Percentiles rank a stretch among this genome's conserved stretches.
Conservation (phyloP, 2,329 filamentous ascomycete genomes). For the Exophiala oligosperma region DNA sequence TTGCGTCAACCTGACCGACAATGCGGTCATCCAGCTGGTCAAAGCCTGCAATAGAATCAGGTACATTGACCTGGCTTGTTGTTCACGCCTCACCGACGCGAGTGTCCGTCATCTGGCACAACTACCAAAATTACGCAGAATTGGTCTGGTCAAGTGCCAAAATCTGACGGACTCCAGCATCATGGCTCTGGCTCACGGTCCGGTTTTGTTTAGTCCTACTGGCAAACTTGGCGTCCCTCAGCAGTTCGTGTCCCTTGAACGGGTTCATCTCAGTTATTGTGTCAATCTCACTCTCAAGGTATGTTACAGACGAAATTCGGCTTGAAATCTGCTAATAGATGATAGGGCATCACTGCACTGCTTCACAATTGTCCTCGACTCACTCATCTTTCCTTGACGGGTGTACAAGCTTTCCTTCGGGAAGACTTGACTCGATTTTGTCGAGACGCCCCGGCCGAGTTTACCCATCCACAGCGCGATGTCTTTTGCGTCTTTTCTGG, state of each 20-base stretch:
- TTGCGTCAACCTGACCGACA: constrained; percentile 86
- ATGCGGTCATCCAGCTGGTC: constrained; percentile 80
- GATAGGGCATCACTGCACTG: constrained; percentile 81
- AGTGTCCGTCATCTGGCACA: constrained; percentile 82
- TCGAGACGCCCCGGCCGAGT: constrained; percentile 82
- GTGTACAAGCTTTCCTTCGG: constrained; percentile 84
- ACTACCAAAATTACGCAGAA: constrained; percentile 89
- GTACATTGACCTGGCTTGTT: constrained; percentile 98
- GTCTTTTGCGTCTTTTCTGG: constrained; percentile 98
- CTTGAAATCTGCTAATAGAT: not conserved
- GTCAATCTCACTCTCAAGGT: constrained; percentile 79
- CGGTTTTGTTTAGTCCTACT: constrained; percentile 45
- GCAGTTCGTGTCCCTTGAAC: constrained; percentile 61
- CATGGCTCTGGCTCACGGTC: constrained; percentile 72
- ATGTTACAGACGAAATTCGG: constrained; percentile 38
- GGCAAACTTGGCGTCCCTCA: constrained; percentile 24
- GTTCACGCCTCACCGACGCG: constrained; percentile 79
- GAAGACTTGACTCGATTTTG: constrained; percentile 84
- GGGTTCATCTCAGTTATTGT: constrained; percentile 96
- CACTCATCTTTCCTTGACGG: constrained; percentile 91
- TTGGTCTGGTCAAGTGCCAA: constrained; percentile 91
- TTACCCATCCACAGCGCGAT: constrained; percentile 90
- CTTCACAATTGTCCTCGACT: constrained; percentile 89
- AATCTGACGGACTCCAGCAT: constrained; percentile 90
- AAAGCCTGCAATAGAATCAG: constrained; percentile 87